Conservation (phyloP, 2,329 filamentous ascomycete species). For the Penicillium janthinellum region DNA sequence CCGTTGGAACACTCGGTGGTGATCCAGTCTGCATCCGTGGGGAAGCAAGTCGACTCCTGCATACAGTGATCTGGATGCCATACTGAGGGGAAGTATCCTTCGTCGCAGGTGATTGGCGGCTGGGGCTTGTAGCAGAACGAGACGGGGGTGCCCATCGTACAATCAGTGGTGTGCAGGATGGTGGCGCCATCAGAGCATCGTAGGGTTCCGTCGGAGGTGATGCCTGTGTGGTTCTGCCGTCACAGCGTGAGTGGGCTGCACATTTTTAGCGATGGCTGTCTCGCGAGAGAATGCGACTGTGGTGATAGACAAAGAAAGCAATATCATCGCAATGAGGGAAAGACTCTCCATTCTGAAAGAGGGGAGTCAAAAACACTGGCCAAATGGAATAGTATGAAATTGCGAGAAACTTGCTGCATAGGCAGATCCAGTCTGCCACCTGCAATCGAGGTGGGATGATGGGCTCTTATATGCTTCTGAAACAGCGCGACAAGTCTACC, state of each 20-base stretch:
- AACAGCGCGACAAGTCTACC: background rate
- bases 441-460: background rate
- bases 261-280: background rate
- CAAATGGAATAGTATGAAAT: background rate
- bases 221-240: slow-evolving; percentile 10
- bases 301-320: background rate
- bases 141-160: slow-evolving; percentile 28
- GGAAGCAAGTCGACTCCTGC: slow-evolving; percentile 26
- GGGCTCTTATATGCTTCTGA: background rate
- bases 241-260: background rate
- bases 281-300: slow-evolving; percentile 15
- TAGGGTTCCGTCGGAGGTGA: slow-evolving; percentile 18
- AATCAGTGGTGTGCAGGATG: slow-evolving; percentile 29
- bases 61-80: slow-evolving; percentile 32
- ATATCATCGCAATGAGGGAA: background rate
- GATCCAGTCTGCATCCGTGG: slow-evolving; percentile 26
- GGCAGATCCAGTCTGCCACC: background rate
- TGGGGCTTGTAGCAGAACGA: slow-evolving; percentile 25
- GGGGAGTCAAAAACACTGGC: too few species aligned
- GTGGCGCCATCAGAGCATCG: slow-evolving; percentile 24
- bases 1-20: slow-evolving; percentile 31
- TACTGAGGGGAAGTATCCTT: slow-evolving; percentile 26
- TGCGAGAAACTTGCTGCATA: background rate
- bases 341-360: background rate
- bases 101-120: slow-evolving; percentile 22